phyloP scores from a whole-genome alignment of 495 filamentous ascomycete species.

The Penicillium parvum region DNA sequence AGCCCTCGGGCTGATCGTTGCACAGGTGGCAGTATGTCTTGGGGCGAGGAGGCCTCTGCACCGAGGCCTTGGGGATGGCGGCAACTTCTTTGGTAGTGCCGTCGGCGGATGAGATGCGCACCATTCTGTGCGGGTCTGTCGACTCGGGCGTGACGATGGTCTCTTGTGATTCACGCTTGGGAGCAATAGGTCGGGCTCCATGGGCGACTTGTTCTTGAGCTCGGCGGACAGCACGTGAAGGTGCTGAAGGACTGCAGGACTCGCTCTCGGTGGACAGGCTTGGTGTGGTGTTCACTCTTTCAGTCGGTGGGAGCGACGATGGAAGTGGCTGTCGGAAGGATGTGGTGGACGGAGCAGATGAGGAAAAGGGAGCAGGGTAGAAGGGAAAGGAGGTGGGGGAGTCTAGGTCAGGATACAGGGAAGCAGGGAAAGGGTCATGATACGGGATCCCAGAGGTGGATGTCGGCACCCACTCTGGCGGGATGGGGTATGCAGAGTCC shows the following conservation, averaged over 20 bases:
- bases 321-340: slow-evolving; percentile 18
- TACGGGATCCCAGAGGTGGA: slow-evolving; percentile 23
- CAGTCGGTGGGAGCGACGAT: slow-evolving; percentile 10
- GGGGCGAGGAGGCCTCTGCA: slow-evolving; percentile 69
- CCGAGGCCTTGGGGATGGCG: slow-evolving; percentile 64
- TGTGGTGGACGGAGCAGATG: slow-evolving; percentile 32
- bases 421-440: slow-evolving; percentile 28
- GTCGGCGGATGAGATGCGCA: slow-evolving; percentile 52
- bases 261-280: slow-evolving; percentile 34
- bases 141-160: slow-evolving; percentile 22
- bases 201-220: slow-evolving; percentile 43
- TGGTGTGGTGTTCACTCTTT: slow-evolving; percentile 32
- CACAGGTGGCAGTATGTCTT: slow-evolving; percentile 75
- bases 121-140: slow-evolving; percentile 44
- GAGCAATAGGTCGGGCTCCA: slow-evolving; percentile 41
- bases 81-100: slow-evolving; percentile 57
- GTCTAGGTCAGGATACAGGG: slow-evolving; percentile 30
- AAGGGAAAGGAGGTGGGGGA: slow-evolving; percentile 24
- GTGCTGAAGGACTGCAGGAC: slow-evolving; percentile 21
- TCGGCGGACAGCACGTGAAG: slow-evolving; percentile 38
- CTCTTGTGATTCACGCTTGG: slow-evolving; percentile 34
- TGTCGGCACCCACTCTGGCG: slow-evolving; percentile 34
- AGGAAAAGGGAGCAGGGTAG: slow-evolving; percentile 29
- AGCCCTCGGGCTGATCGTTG: slow-evolving; percentile 75
- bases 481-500: slow-evolving; percentile 27